These are phyloP conservation scores for Trypanosoma boissoni DNA, from an alignment of 208 protist species.

Conservation along the genomic window DNA sequence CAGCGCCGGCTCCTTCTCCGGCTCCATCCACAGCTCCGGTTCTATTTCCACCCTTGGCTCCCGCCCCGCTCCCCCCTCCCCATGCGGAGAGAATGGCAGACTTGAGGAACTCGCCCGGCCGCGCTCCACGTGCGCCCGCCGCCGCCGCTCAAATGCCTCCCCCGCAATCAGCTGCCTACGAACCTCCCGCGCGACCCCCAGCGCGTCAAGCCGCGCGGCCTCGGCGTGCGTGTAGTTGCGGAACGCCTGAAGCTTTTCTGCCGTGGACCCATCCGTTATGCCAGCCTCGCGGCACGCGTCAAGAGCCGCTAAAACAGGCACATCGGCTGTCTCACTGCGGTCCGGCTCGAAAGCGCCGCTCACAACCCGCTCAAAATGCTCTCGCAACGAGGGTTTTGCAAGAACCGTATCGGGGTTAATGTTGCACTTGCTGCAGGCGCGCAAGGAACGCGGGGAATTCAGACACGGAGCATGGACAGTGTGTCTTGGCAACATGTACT, in stretches of 20 bases:
- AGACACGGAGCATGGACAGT: background rate
- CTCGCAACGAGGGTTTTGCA: background rate
- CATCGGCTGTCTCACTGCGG: background rate
- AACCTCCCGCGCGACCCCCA: conserved; percentile 9
- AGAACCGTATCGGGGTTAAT: conserved; percentile 14
- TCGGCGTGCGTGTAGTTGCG: conserved; percentile 13
- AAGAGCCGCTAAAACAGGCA: conserved; percentile 9
- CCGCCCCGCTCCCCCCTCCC: too few species aligned
- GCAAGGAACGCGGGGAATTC: conserved; percentile 26
- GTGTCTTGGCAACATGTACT: background rate
- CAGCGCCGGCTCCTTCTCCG: too few species aligned
- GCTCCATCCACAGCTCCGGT: too few species aligned
- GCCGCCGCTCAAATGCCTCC: conserved; percentile 20
- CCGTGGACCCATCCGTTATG: conserved; percentile 6
- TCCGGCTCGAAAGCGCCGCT: conserved; percentile 1
- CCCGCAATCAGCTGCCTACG: conserved; percentile 25
- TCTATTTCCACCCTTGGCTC: background rate
- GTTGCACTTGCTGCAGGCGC: conserved; percentile 16
- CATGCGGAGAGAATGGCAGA: background rate
- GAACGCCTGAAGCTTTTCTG: conserved; percentile 19
- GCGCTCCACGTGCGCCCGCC: conserved; percentile 6
- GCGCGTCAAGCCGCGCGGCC: conserved; percentile 3
- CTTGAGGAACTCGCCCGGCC: background rate
- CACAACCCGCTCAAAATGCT: conserved; percentile 16
- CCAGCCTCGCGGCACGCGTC: conserved; percentile 17